Conservation (phyloP, 768 basidiomycete genomes). For the Boletus rex-veris region DNA sequence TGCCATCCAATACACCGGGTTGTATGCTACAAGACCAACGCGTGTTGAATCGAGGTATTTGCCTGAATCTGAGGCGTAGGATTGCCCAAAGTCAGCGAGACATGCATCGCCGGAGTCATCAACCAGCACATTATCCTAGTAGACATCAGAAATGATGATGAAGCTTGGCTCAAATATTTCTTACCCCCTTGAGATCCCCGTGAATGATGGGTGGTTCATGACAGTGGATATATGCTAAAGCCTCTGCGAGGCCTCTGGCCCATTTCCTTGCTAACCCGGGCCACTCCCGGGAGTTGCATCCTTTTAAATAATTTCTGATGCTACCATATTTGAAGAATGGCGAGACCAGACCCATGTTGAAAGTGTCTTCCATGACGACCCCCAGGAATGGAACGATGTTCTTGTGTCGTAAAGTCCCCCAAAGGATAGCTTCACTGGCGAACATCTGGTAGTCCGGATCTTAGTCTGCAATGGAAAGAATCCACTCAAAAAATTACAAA, state of each 20-base stretch:
- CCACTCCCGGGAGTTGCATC: neutral
- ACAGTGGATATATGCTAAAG: slow-evolving; percentile 22
- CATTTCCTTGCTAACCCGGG: slow-evolving; percentile 3
- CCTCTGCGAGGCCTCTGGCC: slow-evolving; percentile 19
- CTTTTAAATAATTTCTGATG: slow-evolving; percentile 8
- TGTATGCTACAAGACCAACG: slow-evolving; percentile 11
- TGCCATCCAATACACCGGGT: slow-evolving; percentile 24
- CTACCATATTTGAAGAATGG: slow-evolving; percentile 21
- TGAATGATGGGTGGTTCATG: slow-evolving; percentile 34
- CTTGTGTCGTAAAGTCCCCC: slow-evolving; percentile 22
- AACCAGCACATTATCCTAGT: slow-evolving; percentile 26
- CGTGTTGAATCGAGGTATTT: slow-evolving; percentile 22
- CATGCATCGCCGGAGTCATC: slow-evolving; percentile 11
- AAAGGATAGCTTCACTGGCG: slow-evolving; percentile 28
- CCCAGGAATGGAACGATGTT: slow-evolving; percentile 29
- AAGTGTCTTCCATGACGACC: slow-evolving; percentile 1
- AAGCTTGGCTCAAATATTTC: slow-evolving; percentile 1
- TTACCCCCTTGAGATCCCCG: slow-evolving; percentile 40
- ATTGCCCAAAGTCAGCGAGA: slow-evolving; percentile 29
- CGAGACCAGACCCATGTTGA: slow-evolving; percentile 23
- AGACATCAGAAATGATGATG: neutral
- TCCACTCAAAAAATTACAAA: neutral
- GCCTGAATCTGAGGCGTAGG: slow-evolving; percentile 22
- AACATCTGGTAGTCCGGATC: slow-evolving; percentile 13
- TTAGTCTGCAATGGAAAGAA: slow-evolving; percentile 1